These are phyloP conservation scores for Cyphellophora europaea DNA, from an alignment of 2,329 filamentous ascomycete species.

Conservation along the genomic window DNA sequence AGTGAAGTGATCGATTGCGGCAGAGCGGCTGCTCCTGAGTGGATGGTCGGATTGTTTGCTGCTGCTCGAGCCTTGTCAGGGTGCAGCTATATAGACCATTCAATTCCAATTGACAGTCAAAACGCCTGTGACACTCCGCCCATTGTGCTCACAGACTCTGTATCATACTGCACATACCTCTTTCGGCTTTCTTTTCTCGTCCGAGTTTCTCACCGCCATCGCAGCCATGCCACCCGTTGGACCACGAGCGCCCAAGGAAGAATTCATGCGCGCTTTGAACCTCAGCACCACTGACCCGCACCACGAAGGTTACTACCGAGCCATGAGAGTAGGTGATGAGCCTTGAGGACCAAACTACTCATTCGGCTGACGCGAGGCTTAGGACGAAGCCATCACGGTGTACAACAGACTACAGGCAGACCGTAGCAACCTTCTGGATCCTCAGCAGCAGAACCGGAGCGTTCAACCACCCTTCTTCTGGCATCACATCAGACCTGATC, in stretches of 20 bases:
- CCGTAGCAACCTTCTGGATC: constrained; percentile 30
- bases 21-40: too few species aligned
- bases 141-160: constrained; percentile 13
- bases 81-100: constrained; percentile 12
- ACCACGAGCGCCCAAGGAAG: constrained; percentile 35
- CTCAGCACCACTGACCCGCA: constrained; percentile 31
- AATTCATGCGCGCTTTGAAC: constrained; percentile 36
- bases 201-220: constrained; percentile 10
- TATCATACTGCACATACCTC: constrained; percentile 16
- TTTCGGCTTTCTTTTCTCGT: constrained; percentile 12
- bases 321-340: constrained; percentile 31
- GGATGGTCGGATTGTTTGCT: too few species aligned
- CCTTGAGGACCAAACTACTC: constrained; percentile 1
- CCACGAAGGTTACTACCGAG: constrained; percentile 34
- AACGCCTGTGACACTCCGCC: constrained; percentile 16
- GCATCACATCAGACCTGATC: constrained; percentile 36
- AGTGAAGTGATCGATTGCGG: too few species aligned
- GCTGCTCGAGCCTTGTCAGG: too few species aligned
- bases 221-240: constrained; percentile 23
- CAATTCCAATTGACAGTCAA: constrained; percentile 8
- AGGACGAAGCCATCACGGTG: constrained; percentile 36
- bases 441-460: constrained; percentile 26
- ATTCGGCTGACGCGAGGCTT: constrained; percentile 7
- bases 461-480: constrained; percentile 35
- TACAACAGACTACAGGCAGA: constrained; percentile 34